Conservation (phyloP, 2,329 filamentous ascomycete genomes). For the Pseudocercospora pini-densiflorae region DNA sequence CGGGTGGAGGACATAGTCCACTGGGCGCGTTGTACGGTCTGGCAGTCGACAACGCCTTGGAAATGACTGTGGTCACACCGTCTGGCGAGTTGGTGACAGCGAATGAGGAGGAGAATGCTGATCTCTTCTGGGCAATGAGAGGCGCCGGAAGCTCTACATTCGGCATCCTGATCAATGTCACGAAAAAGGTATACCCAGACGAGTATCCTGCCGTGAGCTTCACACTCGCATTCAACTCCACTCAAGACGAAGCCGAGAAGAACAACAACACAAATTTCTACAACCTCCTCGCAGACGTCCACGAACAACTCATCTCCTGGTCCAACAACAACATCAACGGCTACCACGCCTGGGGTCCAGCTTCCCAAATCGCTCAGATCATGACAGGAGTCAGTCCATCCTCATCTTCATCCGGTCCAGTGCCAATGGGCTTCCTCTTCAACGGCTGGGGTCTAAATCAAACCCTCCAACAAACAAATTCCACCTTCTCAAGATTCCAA, state of each 20-base stretch:
- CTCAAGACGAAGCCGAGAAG: background rate
- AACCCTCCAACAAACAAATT: background rate
- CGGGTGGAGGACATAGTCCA: slow-evolving; percentile 8
- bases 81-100: slow-evolving; percentile 27
- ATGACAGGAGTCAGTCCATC: background rate
- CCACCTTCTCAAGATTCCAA: background rate
- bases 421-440: slow-evolving; percentile 3
- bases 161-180: slow-evolving; percentile 34
- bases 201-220: background rate
- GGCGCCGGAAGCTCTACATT: slow-evolving; percentile 27
- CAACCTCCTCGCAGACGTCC: background rate
- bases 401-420: background rate
- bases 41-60: background rate
- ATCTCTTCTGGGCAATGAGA: slow-evolving; percentile 28
- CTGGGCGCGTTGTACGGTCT: background rate
- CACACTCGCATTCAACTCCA: slow-evolving; percentile 1
- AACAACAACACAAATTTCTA: slow-evolving; percentile 3
- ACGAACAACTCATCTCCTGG: background rate
- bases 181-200: background rate
- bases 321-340: background rate
- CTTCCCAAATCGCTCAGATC: background rate
- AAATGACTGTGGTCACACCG: slow-evolving; percentile 27
- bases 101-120: slow-evolving; percentile 24
- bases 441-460: slow-evolving; percentile 4
- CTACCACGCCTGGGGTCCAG: slow-evolving; percentile 7